phyloP scores from a whole-genome alignment of 2,329 filamentous ascomycete species.

The Pestalotiopsis sp. region DNA sequence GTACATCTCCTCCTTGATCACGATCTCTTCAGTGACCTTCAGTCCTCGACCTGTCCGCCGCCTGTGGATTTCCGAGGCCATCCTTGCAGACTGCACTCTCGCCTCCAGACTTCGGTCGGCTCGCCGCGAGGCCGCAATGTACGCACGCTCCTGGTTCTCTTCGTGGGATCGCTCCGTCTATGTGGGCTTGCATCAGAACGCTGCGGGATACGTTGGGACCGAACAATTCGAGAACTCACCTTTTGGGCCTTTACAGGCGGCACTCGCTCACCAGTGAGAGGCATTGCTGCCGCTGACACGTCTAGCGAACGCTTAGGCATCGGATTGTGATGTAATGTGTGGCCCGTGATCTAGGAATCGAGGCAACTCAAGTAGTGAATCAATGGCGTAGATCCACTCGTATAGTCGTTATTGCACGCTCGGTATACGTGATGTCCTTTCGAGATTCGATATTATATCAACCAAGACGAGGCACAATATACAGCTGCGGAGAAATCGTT shows the following conservation, averaged over 20 bases:
- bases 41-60: conserved; percentile 81
- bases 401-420: background rate
- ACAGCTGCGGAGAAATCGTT: too few relatives aligned
- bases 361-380: background rate
- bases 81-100: conserved; percentile 81
- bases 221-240: conserved; percentile 22
- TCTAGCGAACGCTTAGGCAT: conserved; percentile 45
- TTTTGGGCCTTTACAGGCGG: conserved; percentile 38
- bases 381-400: background rate
- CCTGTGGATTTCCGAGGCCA: conserved; percentile 91
- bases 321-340: background rate
- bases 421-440: too few relatives aligned
- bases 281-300: conserved; percentile 29
- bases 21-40: conserved; percentile 82
- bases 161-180: conserved; percentile 77
- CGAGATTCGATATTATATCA: too few relatives aligned
- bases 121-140: conserved; percentile 86
- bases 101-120: conserved; percentile 87
- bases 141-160: conserved; percentile 85
- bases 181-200: conserved; percentile 20
- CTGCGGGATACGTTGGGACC: background rate
- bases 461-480: too few relatives aligned
- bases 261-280: conserved; percentile 28
- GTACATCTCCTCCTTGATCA: conserved; percentile 92
- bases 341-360: background rate